Evolutionary conservation across 148 eudicot species (phyloP), one percentile per base, ranked within the genome.

Genomic region (Rhododendron mucronatum): DNA sequence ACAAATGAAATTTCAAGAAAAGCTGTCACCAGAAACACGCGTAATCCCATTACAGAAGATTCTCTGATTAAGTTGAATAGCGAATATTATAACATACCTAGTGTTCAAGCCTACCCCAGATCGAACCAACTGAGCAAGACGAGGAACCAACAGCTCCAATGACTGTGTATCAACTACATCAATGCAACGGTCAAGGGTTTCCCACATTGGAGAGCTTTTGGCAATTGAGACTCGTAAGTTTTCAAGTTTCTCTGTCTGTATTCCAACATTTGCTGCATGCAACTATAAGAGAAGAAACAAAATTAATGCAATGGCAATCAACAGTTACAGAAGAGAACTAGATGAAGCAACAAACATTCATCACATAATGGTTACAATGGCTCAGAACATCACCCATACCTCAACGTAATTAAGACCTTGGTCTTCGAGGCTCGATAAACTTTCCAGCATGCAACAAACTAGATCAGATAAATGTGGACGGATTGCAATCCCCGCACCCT

Each of bases 141-240:
- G 96, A 84, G 99, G 99, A 86, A 95, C 93, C 92, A 95, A 91
- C 77, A 90, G 74, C 86, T 96, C 99, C 87, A 96, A 85, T 55
- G 98, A 92, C n/a, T 88, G 93, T 86, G 91, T 86, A 90, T 96
- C 97, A 82, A 93, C 95, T 88, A 91, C 98, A 67, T 92, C 96
- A 85, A 96, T 92, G 86, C 99, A 96, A 30, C 91, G 89, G 77
- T 96, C 97, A 83, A 96, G 97, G 75, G 99, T 95, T 93, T 96
- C 98, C 99, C 99, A 96, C 99, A 96, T 93, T 45, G 99, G 96
- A 87, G 99, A 96, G 85, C 96, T 93, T 93, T 93, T 96, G 82
- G 99, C 99, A 83, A 91, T 92, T 73, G 99, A 94, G 85, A 96
- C 93, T 44, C 99, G 95, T 85, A 96, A 88, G 87, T 93, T 95